Evolutionary conservation across 495 filamentous ascomycete genomes (phyloP).

Genomic region (Monascus purpureus): DNA sequence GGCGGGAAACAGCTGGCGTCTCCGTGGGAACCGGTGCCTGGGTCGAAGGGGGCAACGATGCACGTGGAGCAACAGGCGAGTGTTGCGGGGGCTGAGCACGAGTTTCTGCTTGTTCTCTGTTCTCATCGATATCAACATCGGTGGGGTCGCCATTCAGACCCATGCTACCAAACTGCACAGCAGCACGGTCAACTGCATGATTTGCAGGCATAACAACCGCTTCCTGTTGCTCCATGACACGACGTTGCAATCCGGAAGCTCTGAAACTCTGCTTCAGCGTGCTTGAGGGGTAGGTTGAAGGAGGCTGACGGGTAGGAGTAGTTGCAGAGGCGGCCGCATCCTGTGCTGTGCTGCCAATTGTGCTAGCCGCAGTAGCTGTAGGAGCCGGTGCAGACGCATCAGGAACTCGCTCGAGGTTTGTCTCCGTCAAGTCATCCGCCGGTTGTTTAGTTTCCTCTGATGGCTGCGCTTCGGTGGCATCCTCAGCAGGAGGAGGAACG

Average conservation of each 20-base stretch:
- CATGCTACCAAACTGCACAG: slow-evolving; percentile 97
- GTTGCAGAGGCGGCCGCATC: slow-evolving; percentile 47
- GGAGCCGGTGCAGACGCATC: slow-evolving; percentile 62
- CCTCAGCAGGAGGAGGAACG: slow-evolving; percentile 51
- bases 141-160: slow-evolving; percentile 65
- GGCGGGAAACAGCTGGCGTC: slow-evolving; percentile 47
- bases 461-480: slow-evolving; percentile 31
- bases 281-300: slow-evolving; percentile 57
- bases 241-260: slow-evolving; percentile 63
- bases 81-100: slow-evolving; percentile 87
- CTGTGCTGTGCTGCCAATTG: slow-evolving; percentile 58
- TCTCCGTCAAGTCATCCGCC: slow-evolving; percentile 73
- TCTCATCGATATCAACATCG: slow-evolving; percentile 76
- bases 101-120: slow-evolving; percentile 89
- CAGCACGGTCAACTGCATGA: slow-evolving; percentile 80
- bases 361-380: slow-evolving; percentile 81
- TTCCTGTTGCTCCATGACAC: slow-evolving; percentile 86
- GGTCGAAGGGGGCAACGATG: slow-evolving; percentile 69
- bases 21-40: slow-evolving; percentile 38
- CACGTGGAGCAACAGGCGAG: slow-evolving; percentile 82
- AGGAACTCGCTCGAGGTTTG: slow-evolving; percentile 78
- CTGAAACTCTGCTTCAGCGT: slow-evolving; percentile 66
- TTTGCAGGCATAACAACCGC: slow-evolving; percentile 98
- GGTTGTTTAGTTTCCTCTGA: slow-evolving; percentile 18
- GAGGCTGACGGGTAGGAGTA: slow-evolving; percentile 46